These are phyloP conservation scores for Monosporozyma solicola DNA, from an alignment of 805 yeast genomes.

Conservation along the genomic window DNA sequence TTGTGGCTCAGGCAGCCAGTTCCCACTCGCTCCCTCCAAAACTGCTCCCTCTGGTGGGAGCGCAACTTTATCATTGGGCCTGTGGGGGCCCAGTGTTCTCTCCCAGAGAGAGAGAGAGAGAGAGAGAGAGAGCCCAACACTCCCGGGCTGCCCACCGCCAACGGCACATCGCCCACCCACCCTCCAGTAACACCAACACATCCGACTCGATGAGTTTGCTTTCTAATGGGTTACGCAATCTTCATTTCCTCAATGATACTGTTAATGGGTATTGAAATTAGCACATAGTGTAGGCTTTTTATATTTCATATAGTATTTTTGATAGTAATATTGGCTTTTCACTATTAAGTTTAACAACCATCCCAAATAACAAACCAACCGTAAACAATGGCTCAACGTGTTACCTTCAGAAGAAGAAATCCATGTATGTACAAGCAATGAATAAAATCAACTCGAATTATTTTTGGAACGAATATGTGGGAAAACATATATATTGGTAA, in stretches of 20 bases:
- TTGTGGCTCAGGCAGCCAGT: too few relatives aligned
- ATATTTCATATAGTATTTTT: background rate
- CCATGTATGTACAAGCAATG: conserved; percentile 66
- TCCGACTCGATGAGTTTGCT: background rate
- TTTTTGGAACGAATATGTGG: background rate
- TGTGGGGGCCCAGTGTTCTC: too few relatives aligned
- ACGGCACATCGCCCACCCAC: background rate
- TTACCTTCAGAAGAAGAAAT: conserved; percentile 98
- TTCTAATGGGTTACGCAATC: background rate
- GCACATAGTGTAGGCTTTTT: background rate
- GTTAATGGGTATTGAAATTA: background rate
- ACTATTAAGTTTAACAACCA: background rate
- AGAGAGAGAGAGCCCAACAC: too few relatives aligned
- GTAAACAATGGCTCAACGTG: conserved; percentile 90
- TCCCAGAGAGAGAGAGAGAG: too few relatives aligned
- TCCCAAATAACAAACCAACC: conserved; percentile 23
- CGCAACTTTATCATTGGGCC: too few relatives aligned
- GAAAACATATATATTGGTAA: background rate
- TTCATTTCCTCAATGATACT: background rate
- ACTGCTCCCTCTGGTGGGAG: too few relatives aligned
- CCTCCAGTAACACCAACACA: too few relatives aligned
- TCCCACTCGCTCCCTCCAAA: too few relatives aligned
- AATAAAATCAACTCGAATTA: background rate
- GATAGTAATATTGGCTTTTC: background rate
- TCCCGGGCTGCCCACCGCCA: too few relatives aligned